Percentiles rank a stretch among this genome's conserved stretches.
Evolutionary conservation across 2,329 filamentous ascomycete species (phyloP).

Genomic region (Atkinsonella hypoxylon): DNA sequence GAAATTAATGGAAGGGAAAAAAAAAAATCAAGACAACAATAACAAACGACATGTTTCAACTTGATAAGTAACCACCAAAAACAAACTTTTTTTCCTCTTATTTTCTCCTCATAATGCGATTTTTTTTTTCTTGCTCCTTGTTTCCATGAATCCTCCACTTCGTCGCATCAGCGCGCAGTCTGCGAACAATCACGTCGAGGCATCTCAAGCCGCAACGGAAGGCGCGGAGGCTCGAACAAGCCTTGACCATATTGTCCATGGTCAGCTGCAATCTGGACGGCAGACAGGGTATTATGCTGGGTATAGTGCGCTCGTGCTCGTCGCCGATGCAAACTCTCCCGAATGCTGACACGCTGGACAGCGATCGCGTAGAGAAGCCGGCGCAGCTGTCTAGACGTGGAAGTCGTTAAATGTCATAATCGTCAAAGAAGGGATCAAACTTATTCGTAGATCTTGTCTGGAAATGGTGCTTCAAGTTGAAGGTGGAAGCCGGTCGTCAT

Average conservation of each 20-base stretch:
- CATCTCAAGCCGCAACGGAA: not conserved
- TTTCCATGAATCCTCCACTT: not conserved
- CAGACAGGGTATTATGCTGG: slow-evolving; percentile 28
- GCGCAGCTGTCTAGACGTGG: slow-evolving; percentile 33
- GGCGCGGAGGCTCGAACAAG: not conserved
- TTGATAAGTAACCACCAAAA: not conserved
- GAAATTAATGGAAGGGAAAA: not conserved
- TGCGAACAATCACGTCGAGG: not conserved
- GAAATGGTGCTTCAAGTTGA: slow-evolving; percentile 11
- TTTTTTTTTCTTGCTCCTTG: not conserved
- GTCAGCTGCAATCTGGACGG: slow-evolving; percentile 19
- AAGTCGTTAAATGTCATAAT: slow-evolving; percentile 35
- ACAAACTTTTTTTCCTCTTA: not conserved
- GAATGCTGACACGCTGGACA: slow-evolving; percentile 19
- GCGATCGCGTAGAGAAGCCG: slow-evolving; percentile 19
- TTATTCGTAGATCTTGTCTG: slow-evolving; percentile 7
- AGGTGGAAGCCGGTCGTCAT: slow-evolving; percentile 19
- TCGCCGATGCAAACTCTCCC: slow-evolving; percentile 23
- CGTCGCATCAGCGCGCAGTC: slow-evolving; percentile 2
- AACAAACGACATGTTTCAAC: not conserved
- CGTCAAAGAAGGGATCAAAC: slow-evolving; percentile 25
- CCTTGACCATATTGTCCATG: slow-evolving; percentile 18
- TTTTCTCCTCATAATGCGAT: not conserved
- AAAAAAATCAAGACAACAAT: not conserved
- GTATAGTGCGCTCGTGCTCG: slow-evolving; percentile 27